These are phyloP conservation scores for Pholiota adiposa DNA, from an alignment of 1,284 basidiomycete species.

Conservation along the genomic window DNA sequence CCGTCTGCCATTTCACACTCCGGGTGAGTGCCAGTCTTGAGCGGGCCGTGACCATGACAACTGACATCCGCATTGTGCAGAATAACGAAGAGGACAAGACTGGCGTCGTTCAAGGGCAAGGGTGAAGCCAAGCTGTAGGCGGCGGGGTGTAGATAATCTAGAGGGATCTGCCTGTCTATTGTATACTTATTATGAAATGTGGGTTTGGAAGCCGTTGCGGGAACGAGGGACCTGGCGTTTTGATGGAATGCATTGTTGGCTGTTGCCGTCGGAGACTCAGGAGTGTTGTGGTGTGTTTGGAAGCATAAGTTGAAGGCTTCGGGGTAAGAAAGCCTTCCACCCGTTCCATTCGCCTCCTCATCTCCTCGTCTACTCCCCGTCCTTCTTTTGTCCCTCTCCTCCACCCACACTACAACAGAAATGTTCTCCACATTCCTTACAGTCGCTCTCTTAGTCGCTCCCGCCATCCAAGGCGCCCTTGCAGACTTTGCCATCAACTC, in stretches of 20 bases:
- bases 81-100: slow-evolving; percentile 76
- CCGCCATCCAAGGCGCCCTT: slow-evolving; percentile 54
- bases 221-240: neutral
- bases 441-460: slow-evolving; percentile 63
- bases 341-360: slow-evolving; percentile 28
- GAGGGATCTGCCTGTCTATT: neutral
- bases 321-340: slow-evolving; percentile 8
- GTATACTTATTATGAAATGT: neutral
- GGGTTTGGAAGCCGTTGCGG: neutral
- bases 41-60: slow-evolving; percentile 40
- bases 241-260: neutral
- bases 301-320: neutral
- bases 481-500: slow-evolving; percentile 59
- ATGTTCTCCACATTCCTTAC: slow-evolving; percentile 83
- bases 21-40: slow-evolving; percentile 57
- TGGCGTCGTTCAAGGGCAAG: slow-evolving; percentile 73
- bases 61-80: slow-evolving; percentile 40
- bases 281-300: slow-evolving; percentile 10
- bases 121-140: slow-evolving; percentile 48
- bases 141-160: neutral
- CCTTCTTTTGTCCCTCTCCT: slow-evolving; percentile 33
- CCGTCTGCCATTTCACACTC: slow-evolving; percentile 75
- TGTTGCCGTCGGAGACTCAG: slow-evolving; percentile 1
- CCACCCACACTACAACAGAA: slow-evolving; percentile 35
- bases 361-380: slow-evolving; percentile 30